Conservation (phyloP, 441 rosid species). For the Omphalea diandra region DNA sequence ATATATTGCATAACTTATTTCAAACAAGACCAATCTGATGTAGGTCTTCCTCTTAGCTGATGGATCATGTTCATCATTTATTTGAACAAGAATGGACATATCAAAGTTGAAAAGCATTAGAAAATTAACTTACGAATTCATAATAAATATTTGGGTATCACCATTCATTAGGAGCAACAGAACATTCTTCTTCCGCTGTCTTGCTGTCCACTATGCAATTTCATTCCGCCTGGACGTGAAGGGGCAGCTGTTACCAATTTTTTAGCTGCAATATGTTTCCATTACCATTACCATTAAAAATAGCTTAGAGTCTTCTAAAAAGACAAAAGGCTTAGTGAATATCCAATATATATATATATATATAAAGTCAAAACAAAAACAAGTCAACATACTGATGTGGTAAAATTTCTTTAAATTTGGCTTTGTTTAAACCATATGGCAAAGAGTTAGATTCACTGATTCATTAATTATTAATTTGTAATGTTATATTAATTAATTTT, state of each 20-base stretch:
- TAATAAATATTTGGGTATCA: conserved; percentile 13
- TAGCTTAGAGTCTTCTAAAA: no score
- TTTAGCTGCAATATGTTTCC: conserved; percentile 46
- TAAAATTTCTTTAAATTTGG: no score
- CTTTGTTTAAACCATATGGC: no score
- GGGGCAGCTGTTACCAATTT: conserved; percentile 59
- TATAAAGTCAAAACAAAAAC: no score
- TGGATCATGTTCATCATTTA: conserved; percentile 9
- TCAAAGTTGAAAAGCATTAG: not conserved
- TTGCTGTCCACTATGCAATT: conserved; percentile 44
- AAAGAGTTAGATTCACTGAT: no score
- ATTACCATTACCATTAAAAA: conserved; percentile 5
- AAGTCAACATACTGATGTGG: no score
- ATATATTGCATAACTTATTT: no score
- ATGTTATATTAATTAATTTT: no score
- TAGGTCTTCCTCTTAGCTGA: not conserved
- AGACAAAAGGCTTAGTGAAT: no score
- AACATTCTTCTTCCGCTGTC: conserved; percentile 48
- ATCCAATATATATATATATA: no score
- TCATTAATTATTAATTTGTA: no score
- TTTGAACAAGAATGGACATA: conserved; percentile 2
- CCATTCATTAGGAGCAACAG: conserved; percentile 50
- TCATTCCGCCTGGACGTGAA: conserved; percentile 55
- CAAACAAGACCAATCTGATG: no score
- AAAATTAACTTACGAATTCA: conserved; percentile 18